Evolutionary conservation across 169 alveolate genomes (phyloP).

Genomic region (Theileria orientalis): DNA sequence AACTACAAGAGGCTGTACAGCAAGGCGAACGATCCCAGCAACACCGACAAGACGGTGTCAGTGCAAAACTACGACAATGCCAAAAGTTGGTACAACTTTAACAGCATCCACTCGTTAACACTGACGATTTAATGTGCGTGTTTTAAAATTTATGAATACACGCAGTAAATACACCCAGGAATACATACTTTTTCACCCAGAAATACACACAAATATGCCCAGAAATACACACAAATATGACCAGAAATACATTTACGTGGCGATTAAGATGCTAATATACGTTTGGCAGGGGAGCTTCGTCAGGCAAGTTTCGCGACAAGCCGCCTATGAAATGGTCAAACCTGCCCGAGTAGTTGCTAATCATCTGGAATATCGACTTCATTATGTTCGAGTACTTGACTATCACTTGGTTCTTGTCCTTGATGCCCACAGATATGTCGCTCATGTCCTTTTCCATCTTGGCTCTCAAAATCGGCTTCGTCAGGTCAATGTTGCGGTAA

Average conservation of each 20-base stretch:
- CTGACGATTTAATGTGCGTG: slow-evolving; percentile 1
- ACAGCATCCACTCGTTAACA: background rate
- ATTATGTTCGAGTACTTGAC: slow-evolving; percentile 37
- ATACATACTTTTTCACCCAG: background rate
- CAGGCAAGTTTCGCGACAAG: slow-evolving; percentile 30
- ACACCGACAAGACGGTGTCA: background rate
- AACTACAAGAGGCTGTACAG: background rate
- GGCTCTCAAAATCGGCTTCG: slow-evolving; percentile 88
- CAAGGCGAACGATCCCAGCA: background rate
- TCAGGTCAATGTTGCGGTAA: slow-evolving; percentile 64
- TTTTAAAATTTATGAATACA: slow-evolving; percentile 4
- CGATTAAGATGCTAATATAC: background rate
- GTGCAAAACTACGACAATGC: background rate
- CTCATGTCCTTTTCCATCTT: slow-evolving; percentile 90
- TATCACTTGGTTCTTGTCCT: slow-evolving; percentile 48
- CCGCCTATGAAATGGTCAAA: slow-evolving; percentile 41
- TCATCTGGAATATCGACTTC: slow-evolving; percentile 37
- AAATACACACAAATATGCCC: background rate
- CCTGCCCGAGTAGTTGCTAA: slow-evolving; percentile 21
- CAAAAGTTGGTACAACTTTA: background rate
- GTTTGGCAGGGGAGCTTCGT: slow-evolving; percentile 50
- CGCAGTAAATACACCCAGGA: background rate
- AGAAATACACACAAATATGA: background rate
- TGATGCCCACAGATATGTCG: slow-evolving; percentile 85
- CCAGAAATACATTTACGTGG: too few species aligned